Percentiles rank a stretch among this genome's conserved stretches.
These are phyloP conservation scores for Nelumbo lutea DNA, from an alignment of 164 flowering plant genomes.

Conservation along the genomic window DNA sequence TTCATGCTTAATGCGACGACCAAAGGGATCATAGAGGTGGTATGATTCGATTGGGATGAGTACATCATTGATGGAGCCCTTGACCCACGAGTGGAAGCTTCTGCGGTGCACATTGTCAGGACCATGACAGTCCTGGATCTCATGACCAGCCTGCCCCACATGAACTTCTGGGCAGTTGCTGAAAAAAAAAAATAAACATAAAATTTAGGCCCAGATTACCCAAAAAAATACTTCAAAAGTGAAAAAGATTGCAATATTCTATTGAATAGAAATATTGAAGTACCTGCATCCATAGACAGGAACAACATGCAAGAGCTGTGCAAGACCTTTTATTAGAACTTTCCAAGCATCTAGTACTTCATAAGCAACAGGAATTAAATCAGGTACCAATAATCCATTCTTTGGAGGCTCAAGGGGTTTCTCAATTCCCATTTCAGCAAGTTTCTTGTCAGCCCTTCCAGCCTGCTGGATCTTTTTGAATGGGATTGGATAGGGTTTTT, in stretches of 20 bases:
- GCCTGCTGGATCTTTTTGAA: slow-evolving; percentile 51
- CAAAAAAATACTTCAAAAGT: neutral
- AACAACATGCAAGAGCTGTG: slow-evolving; percentile 74
- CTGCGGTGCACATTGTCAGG: slow-evolving; percentile 36
- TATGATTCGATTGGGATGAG: slow-evolving; percentile 83
- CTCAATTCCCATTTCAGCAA: slow-evolving; percentile 76
- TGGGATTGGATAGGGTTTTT: slow-evolving; percentile 90
- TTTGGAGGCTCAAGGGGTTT: slow-evolving; percentile 83
- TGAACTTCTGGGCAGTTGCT: slow-evolving; percentile 85
- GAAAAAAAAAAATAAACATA: slow-evolving; percentile 16
- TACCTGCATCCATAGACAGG: slow-evolving; percentile 97
- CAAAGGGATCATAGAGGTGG: slow-evolving; percentile 92
- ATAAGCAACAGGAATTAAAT: slow-evolving; percentile 76
- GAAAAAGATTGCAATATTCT: neutral
- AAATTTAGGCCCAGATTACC: neutral
- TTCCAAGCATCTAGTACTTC: slow-evolving; percentile 87
- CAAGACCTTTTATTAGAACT: slow-evolving; percentile 65
- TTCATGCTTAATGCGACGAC: slow-evolving; percentile 81
- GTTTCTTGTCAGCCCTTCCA: slow-evolving; percentile 65
- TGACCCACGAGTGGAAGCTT: slow-evolving; percentile 75
- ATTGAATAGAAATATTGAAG: neutral
- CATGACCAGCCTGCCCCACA: slow-evolving; percentile 62
- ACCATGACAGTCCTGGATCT: slow-evolving; percentile 68
- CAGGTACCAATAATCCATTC: slow-evolving; percentile 80
- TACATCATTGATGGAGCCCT: slow-evolving; percentile 76